Evolutionary conservation across 345 rosid genomes (phyloP), one percentile per base, ranked within the genome.

Genomic region (Psidium friedrichsthalianum): DNA sequence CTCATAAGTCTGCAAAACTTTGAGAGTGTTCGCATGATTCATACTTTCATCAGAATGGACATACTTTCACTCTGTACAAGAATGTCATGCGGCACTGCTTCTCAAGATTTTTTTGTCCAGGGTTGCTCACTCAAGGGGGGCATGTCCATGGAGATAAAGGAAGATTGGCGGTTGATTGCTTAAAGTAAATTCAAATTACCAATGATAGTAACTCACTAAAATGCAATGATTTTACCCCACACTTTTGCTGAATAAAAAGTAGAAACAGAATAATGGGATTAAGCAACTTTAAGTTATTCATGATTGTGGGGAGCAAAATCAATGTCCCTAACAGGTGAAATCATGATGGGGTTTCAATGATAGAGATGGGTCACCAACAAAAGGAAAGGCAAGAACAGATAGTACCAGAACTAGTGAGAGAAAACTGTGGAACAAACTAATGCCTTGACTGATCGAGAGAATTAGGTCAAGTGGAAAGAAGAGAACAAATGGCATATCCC

Each of bases 221-320:
- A 93, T 92, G 94, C 89, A 92, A 95, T 94, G 92, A 92, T 94
- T 92, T 91, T 88, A 90, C 90, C 91, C 85, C 85, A 88, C 96
- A 92, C 56, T 56, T 78, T 90, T 90, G 93, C 92, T 95, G 93
- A 93, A 86, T 88, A 91, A 92, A 93, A 91, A 92, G 93, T 89
- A 14, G 52, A 51, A 91, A 91, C 94, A 92, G 88, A 88, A 96
- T 94, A 87, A 95, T 94, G 94, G 90, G 89, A 85, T 86, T 90
- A 93, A 86, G 85, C 90, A 88, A 88, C 94, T 93, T 91, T 90
- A 85, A n/a, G 82, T 88, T 87, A 85, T 90, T 90, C 78, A 86
- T 89, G 87, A 83, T 93, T 94, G 97, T 91, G 95, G 98, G 98
- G 95, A 91, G 87, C 97, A 94, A 93, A 94, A 96, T 95, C 97